phyloP scores from a whole-genome alignment of 805 yeast genomes.

The Saccharomycopsis sp. region DNA sequence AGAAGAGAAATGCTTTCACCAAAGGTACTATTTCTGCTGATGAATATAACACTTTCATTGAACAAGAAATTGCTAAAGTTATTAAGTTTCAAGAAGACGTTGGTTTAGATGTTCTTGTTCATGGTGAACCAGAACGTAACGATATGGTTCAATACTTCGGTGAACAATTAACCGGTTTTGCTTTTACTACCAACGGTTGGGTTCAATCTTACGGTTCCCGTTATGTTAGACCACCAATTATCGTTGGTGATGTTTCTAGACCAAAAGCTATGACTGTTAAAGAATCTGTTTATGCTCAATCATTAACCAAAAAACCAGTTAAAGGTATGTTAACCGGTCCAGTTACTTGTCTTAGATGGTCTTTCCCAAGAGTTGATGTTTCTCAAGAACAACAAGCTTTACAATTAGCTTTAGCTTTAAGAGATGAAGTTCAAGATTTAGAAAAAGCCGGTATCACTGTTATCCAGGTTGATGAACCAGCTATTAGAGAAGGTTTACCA shows the following conservation, averaged over 20 bases:
- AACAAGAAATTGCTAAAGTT: constrained; percentile 91
- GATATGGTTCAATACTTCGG: constrained; percentile 99
- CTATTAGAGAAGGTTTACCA: constrained; percentile 99
- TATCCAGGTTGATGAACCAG: constrained; percentile 99
- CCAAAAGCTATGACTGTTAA: constrained; percentile 97
- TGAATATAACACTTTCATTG: constrained; percentile 93
- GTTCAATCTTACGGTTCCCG: constrained; percentile 99
- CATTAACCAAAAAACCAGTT: constrained; percentile 89
- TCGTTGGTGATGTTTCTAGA: constrained; percentile 98
- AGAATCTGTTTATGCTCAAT: constrained; percentile 99
- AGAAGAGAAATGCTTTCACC: constrained; percentile 95
- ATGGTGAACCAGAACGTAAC: constrained; percentile 99
- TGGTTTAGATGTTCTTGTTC: constrained; percentile 96
- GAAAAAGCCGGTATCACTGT: constrained; percentile 97
- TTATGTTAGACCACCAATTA: constrained; percentile 98
- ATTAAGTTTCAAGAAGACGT: constrained; percentile 99
- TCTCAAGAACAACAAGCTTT: constrained; percentile 87
- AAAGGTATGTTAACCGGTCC: constrained; percentile 99
- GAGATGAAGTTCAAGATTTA: constrained; percentile 97
- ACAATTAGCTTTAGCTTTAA: constrained; percentile 94
- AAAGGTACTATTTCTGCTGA: constrained; percentile 94
- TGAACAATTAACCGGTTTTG: constrained; percentile 96
- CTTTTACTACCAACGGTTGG: constrained; percentile 99
- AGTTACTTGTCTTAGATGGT: constrained; percentile 99
- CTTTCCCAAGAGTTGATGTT: constrained; percentile 99